Evolutionary conservation across 1,284 basidiomycete genomes (phyloP), one percentile per base, ranked within the genome.

Genomic region (Marasmius fiardii): DNA sequence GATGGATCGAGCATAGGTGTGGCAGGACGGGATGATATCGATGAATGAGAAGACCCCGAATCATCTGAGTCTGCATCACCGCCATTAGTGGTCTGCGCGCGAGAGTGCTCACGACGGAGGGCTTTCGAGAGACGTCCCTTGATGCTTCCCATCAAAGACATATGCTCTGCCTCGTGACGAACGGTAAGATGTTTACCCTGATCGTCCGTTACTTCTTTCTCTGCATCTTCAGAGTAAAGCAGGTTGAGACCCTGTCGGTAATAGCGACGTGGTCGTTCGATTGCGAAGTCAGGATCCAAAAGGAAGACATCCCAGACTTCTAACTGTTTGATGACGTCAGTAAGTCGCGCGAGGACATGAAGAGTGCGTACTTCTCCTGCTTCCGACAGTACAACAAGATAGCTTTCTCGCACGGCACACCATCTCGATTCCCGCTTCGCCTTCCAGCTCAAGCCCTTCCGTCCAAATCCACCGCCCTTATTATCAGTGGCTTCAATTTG

Each of bases 351-450:
- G 52, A n/a, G 28, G 6, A 44, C 41, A 34, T 20, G 0, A 23
- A 39, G n/a, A 33, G 12, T 12, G 70, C 76, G 51, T 63, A 92
- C 90, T 73, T 92, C 87, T 60, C 93, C 93, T 26, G 93, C 90
- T 61, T 97, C 92, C 61, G 92, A 85, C 26, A 95, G 81, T 1
- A 90, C 86, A 21, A 96, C 90, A 20, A 98, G 79, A 71, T 95
- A 99, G 64, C 92, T 93, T 63, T 99, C 96, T 21, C 96, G 82
- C 2, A 98, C 86, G 47, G 93, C 86, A 71, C 95, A 98, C 97
- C 97, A 99, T 58, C 90, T 86, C 43, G 85, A 84, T 59, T 87
- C 81, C 61, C 85, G 86, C 61, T 81, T 84, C 54, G 85, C 81
- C 55, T 74, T 80, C 86, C 92, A 90, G 3, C 80, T 73, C 0